These are phyloP conservation scores for Pseudohyphozyma bogoriensis DNA, from an alignment of 768 basidiomycete species.

Conservation along the genomic window DNA sequence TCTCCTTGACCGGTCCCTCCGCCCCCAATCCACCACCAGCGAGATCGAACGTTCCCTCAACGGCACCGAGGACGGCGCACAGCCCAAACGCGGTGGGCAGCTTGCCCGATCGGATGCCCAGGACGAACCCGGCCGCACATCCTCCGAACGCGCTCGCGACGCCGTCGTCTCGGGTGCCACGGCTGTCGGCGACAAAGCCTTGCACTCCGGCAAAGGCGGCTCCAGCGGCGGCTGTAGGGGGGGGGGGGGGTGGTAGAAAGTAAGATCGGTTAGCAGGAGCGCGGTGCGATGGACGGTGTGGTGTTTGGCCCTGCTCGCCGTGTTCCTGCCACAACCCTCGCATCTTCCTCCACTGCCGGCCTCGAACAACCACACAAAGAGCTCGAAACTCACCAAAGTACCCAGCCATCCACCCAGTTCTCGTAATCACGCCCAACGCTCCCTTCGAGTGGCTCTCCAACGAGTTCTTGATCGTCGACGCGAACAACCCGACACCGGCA, in stretches of 20 bases:
- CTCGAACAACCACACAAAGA: neutral
- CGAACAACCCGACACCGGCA: constrained; percentile 39
- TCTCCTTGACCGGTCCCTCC: constrained; percentile 14
- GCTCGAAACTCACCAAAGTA: constrained; percentile 61
- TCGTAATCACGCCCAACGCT: constrained; percentile 73
- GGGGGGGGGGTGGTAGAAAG: neutral
- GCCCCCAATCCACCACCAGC: constrained; percentile 50
- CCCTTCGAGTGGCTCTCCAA: constrained; percentile 65
- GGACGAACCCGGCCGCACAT: constrained; percentile 86
- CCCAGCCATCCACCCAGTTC: constrained; percentile 79
- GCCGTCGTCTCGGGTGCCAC: constrained; percentile 59
- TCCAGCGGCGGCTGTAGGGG: constrained; percentile 13
- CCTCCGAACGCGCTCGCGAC: constrained; percentile 76
- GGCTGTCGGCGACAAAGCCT: constrained; percentile 65
- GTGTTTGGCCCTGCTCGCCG: neutral
- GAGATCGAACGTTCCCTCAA: constrained; percentile 71
- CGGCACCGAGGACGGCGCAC: constrained; percentile 50
- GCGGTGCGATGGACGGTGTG: neutral
- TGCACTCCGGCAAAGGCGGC: constrained; percentile 50
- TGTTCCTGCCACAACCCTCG: neutral
- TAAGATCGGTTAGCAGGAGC: neutral
- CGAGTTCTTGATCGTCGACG: constrained; percentile 62
- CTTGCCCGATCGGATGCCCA: constrained; percentile 44
- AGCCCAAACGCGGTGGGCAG: constrained; percentile 26
- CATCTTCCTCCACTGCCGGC: neutral